Percentiles rank a stretch among this genome's conserved stretches.
Conservation (phyloP, 2,329 filamentous ascomycete species). For the Thielaviopsis cerberus region DNA sequence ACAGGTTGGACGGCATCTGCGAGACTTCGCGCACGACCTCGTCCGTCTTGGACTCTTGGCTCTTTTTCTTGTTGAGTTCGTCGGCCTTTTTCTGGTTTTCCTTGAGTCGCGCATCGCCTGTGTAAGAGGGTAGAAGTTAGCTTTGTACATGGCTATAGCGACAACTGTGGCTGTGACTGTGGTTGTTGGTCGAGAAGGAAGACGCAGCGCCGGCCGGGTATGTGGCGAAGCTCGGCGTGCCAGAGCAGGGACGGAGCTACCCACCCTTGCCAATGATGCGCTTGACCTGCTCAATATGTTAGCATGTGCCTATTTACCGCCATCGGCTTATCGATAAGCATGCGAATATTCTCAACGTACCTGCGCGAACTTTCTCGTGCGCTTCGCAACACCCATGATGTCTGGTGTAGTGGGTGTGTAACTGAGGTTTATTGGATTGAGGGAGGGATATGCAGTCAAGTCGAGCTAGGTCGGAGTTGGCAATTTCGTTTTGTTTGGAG, state of each 20-base stretch:
- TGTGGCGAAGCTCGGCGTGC: background rate
- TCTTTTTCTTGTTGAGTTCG: slow-evolving; percentile 36
- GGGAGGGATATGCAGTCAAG: background rate
- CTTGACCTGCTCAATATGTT: slow-evolving; percentile 38
- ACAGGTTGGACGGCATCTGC: slow-evolving; percentile 65
- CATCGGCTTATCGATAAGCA: slow-evolving; percentile 12
- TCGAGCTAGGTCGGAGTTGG: background rate
- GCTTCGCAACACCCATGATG: slow-evolving; percentile 72
- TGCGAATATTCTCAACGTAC: slow-evolving; percentile 20
- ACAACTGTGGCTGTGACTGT: too few species aligned
- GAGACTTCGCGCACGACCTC: slow-evolving; percentile 60
- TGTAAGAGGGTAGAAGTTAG: too few species aligned
- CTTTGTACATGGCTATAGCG: too few species aligned
- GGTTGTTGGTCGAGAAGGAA: background rate
- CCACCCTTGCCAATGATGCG: slow-evolving; percentile 53
- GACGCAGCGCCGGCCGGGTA: background rate
- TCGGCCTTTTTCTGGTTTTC: slow-evolving; percentile 57
- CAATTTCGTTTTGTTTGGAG: background rate
- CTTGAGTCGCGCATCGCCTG: slow-evolving; percentile 56
- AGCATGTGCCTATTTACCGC: slow-evolving; percentile 12
- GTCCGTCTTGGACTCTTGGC: slow-evolving; percentile 32
- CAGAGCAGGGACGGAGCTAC: background rate
- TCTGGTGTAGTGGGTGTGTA: background rate
- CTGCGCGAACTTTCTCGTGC: slow-evolving; percentile 75
- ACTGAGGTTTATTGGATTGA: too few species aligned